A percentile compares a stretch with the other conserved stretches of the same genome.
Conservation (phyloP, 1,139 yeast genomes). For the Hanseniaspora sp. region DNA sequence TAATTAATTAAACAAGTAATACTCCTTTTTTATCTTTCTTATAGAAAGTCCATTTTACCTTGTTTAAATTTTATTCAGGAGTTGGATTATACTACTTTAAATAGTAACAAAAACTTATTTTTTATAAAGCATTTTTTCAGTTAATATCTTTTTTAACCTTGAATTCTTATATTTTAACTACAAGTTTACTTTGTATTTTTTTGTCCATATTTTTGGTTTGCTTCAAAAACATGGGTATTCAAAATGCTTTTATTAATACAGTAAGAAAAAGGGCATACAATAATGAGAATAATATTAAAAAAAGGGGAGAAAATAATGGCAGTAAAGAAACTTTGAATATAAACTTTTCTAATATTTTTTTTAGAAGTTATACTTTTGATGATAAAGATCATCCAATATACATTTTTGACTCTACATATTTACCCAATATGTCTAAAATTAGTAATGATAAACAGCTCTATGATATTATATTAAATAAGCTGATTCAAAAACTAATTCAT, state of each 20-base stretch:
- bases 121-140: no score
- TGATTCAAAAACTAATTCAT: constrained; percentile 30
- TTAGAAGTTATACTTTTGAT: constrained; percentile 47
- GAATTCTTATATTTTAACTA: background rate
- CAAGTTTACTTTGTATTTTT: background rate
- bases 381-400: constrained; percentile 52
- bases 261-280: constrained; percentile 3
- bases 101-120: no score
- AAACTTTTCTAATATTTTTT: constrained; percentile 42
- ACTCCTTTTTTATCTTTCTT: no score
- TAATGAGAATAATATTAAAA: background rate
- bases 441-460: constrained; percentile 29
- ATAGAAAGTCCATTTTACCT: no score
- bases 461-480: constrained; percentile 34
- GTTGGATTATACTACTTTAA: no score
- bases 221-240: constrained; percentile 8
- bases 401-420: constrained; percentile 63
- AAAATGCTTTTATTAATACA: constrained; percentile 6
- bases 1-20: no score
- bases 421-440: constrained; percentile 42
- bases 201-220: background rate
- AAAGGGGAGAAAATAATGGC: background rate
- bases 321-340: constrained; percentile 26
- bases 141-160: background rate
- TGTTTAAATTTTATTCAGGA: no score